Evolutionary conservation across 345 rosid genomes (phyloP), one percentile per base, ranked within the genome.

Genomic region (Gossypium rotundifolium): DNA sequence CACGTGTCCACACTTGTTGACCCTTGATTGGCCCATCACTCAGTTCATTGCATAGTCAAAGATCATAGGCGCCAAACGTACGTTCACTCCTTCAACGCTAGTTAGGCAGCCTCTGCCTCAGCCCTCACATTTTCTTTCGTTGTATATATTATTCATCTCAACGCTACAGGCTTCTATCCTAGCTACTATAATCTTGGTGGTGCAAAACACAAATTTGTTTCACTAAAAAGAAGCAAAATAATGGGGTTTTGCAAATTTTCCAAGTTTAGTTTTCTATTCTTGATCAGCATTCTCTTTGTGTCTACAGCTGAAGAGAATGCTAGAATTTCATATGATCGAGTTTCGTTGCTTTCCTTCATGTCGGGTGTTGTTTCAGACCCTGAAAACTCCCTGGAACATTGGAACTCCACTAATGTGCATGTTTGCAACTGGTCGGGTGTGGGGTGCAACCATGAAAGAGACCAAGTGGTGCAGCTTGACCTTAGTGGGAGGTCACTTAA

Each of bases 401-500:
- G 98, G 98, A 82, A 81, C 40, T 74, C 84, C 1, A 75, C 84
- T 2, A 52, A 46, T 3, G 58, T 81, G 73, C 88, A 84, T 77
- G 87, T 89, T 54, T 94, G 98, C 83, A 81, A 83, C 20, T 94
- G 98, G 98, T 73, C 82, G 3, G 97, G 98, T 23, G 81, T 94
- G 14, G 60, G 58, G 57, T 94, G 98, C 86, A 84, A 83, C 87
- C 79, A 83, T 77, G 88, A 51, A 3, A 82, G 81, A 9, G 74
- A 77, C 57, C 76, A 65, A 38, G 85, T 91, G 1, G 76, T 78
- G 2, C 45, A 81, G 77, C 88, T 94, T 7, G 95, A 87, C 70
- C 84, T 92, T 16, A 87, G 88, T 74, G 91, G 84, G 9, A 46
- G 67, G 72, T 86, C 90, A 61, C 85, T 94, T 16, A 65, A 51